Evolutionary conservation across 345 rosid genomes (phyloP).

Genomic region (Melaleuca alternifolia): DNA sequence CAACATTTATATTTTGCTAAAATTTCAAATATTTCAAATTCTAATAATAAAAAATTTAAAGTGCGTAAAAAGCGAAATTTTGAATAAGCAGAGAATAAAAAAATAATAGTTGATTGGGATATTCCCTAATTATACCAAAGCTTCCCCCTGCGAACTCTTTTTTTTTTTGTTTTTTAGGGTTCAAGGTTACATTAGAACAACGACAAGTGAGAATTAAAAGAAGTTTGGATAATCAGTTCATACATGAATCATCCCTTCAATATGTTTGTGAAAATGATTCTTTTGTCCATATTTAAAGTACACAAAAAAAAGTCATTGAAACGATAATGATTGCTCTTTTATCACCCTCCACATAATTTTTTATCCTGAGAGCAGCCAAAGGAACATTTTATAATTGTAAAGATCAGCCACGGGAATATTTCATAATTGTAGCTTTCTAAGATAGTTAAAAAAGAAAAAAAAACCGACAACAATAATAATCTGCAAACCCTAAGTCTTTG

Average conservation of each 20-base stretch:
- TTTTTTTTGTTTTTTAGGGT: no score
- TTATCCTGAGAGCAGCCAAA: not conserved
- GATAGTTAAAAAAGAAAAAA: not conserved
- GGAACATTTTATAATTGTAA: not conserved
- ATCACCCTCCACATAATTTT: not conserved
- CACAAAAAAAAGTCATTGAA: not conserved
- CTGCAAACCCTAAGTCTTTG: not conserved
- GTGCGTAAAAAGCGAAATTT: not conserved
- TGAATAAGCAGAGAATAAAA: not conserved
- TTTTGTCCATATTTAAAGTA: not conserved
- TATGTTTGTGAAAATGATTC: not conserved
- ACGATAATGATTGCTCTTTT: not conserved
- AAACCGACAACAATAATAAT: not conserved
- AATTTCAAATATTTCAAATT: not conserved
- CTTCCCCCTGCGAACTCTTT: not conserved
- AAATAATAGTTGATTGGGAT: not conserved
- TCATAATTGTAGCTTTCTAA: not conserved
- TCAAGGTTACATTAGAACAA: not conserved
- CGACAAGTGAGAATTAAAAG: not conserved
- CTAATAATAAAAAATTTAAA: not conserved
- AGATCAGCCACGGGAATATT: not conserved
- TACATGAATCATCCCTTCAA: not conserved
- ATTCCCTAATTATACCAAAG: not conserved
- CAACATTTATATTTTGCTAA: not conserved
- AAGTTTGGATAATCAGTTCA: not conserved